Evolutionary conservation across 169 alveolate genomes (phyloP), one percentile per base, ranked within the genome.

Genomic region (Hammondia hammondi): DNA sequence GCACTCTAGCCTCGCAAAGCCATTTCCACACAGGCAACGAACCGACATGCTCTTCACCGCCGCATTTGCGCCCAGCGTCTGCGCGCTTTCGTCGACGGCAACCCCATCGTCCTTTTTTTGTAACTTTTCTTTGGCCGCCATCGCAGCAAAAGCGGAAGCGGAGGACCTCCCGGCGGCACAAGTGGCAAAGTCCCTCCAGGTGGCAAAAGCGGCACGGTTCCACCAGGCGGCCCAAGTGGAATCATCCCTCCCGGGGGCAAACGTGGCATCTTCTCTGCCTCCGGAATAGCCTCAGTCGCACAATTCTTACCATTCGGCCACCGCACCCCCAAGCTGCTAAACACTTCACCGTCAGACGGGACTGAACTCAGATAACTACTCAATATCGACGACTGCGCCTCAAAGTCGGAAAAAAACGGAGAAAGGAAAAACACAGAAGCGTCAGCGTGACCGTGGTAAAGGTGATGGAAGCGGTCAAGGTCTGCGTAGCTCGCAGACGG

Each of bases 51-150:
- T 24, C 87, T 7, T 82, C 70, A 97, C 46, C 98, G 93, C 93
- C 95, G 96, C 88, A 72, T 84, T 90, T 94, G 97, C 35, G 98
- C 98, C 77, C 96, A 97, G 81, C 97, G 95, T 67, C 98, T 91
- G 35, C 98, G 94, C 12, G 97, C 81, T 82, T 97, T 97, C n/a
- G 98, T 97, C 35, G 98, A 97, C 3, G 98, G 97, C 61, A 96
- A 67, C 56, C 96, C 95, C 77, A 96, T 91, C 32, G 96, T 97
- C 72, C 98, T 93, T 92, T 97, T 97, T 89, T 97, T 97, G 95
- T 96, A 97, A 27, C 98, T 94, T 77, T 97, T 97, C 73, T 96
- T 95, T 46, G 97, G 96, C 88, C 97, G 90, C 95, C 97, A 93
- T 70, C 97, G 95, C 90, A 95, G 85, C 88, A 96, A 96, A 82